Conservation (phyloP, 768 basidiomycete species). For the Russula vinacea region DNA sequence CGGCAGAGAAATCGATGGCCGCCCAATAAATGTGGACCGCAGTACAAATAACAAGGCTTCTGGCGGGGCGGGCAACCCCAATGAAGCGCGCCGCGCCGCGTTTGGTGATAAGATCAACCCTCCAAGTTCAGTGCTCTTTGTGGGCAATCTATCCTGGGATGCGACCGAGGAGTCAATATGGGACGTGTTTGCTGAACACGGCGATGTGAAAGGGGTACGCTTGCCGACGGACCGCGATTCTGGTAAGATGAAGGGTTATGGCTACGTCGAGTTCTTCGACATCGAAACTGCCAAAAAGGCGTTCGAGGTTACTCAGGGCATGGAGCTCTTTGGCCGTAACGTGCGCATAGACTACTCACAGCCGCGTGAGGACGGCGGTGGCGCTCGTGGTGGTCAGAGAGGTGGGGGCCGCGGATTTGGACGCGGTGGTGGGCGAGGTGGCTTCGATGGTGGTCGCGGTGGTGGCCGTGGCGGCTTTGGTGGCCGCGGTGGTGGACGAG, state of each 20-base stretch:
- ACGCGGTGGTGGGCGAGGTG: constrained; percentile 43
- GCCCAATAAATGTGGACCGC: constrained; percentile 81
- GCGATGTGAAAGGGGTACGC: constrained; percentile 79
- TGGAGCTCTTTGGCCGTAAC: constrained; percentile 75
- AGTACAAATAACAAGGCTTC: constrained; percentile 54
- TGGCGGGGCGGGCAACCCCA: constrained; percentile 35
- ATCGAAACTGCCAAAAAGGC: constrained; percentile 79
- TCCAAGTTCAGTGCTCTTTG: constrained; percentile 77
- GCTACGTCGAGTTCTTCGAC: constrained; percentile 90
- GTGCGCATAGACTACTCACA: constrained; percentile 75
- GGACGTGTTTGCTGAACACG: constrained; percentile 86
- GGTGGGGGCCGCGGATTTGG: constrained; percentile 43
- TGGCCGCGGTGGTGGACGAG: constrained; percentile 46
- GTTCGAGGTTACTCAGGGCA: constrained; percentile 60
- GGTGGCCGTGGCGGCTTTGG: constrained; percentile 46
- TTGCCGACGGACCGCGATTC: constrained; percentile 91
- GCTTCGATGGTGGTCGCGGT: constrained; percentile 42
- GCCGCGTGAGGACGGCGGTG: constrained; percentile 64
- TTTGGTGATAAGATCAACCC: constrained; percentile 70
- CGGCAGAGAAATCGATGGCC: constrained; percentile 90
- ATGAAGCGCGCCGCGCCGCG: constrained; percentile 68
- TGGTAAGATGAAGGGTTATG: constrained; percentile 91
- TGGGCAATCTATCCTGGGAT: constrained; percentile 84
- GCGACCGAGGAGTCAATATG: constrained; percentile 82
- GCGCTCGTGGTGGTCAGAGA: constrained; percentile 47